Evolutionary conservation across 2,329 filamentous ascomycete species (phyloP), one percentile per base, ranked within the genome.

Genomic region (Sporothrix protearum): DNA sequence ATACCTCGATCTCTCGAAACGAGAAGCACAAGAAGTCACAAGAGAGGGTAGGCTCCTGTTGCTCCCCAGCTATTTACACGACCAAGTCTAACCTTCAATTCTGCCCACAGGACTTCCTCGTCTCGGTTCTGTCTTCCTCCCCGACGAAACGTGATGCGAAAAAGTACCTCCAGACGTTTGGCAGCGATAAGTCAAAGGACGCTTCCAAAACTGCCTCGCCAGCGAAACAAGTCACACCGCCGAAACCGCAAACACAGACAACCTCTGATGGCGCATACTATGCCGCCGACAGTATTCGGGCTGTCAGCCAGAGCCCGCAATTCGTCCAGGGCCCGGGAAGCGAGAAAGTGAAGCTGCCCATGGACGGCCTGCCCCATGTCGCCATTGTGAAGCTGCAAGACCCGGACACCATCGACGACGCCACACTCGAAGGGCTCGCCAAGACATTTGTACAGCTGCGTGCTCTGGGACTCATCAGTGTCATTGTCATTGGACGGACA

Each of bases 71-170:
- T n/a, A n/a, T n/a, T n/a, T n/a, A n/a, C n/a, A n/a, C n/a, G n/a
- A n/a, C n/a, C 28, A 5, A 8, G 19, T 47, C 49, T 64, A 28
- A 64, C 30, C 47, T n/a, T 2, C 8, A 8, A 10, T 28, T 36
- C 22, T n/a, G 2, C 33, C 3, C 16, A 22, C 12, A 71, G 70
- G 93, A 97, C 78, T 91, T 97, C 77, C 90, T 97, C 76, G 86
- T 96, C 42, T 94, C 93, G 19, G 88, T 98, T 3, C 85, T 99
- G 42, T 93, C 92, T 77, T 93, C 94, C 22, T 93, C 94, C 12
- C 92, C 94, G 6, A 97, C 95, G 0, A 97, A 94, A 81, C 89
- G 96, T 76, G 96, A 99, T 82, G 94, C 94, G 64, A 94, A 92
- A 80, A 90, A 92, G 49, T 99, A 97, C 78, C 86, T 99, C 19